Percentiles rank a stretch among this genome's conserved stretches.
Conservation (phyloP, 176 grass and related monocot genomes). For the Tillandsia fasciculata region DNA sequence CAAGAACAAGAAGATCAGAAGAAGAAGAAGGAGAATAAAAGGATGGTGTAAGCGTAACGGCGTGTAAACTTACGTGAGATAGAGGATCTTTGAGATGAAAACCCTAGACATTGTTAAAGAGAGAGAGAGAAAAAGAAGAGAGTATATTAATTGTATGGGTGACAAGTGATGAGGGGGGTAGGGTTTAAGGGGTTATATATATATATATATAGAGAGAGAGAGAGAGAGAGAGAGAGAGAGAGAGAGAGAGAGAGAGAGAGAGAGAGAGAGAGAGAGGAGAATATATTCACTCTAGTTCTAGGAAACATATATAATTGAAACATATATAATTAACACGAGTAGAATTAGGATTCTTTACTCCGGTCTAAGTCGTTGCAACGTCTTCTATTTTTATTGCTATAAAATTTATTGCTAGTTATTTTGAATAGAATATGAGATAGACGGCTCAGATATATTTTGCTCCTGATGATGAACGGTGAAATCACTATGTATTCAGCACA, state of each 20-base stretch:
- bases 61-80: slow-evolving; percentile 3
- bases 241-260: neutral
- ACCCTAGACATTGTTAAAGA: slow-evolving; percentile 23
- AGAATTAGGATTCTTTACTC: no score
- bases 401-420: neutral
- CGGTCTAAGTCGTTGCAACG: no score
- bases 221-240: neutral
- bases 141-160: neutral
- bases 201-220: neutral
- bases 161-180: neutral
- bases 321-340: no score
- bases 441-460: no score
- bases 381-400: neutral
- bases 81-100: neutral
- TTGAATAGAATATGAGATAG: no score
- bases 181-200: neutral
- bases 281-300: neutral
- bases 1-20: neutral
- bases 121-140: neutral
- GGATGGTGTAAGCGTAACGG: neutral
- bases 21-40: neutral
- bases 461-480: no score
- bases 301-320: no score
- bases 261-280: neutral
- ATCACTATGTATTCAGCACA: no score